Base-by-base conservation (phyloP, 2,329 filamentous ascomycete genomes). In the Paramyrothecium roridum region DNA sequence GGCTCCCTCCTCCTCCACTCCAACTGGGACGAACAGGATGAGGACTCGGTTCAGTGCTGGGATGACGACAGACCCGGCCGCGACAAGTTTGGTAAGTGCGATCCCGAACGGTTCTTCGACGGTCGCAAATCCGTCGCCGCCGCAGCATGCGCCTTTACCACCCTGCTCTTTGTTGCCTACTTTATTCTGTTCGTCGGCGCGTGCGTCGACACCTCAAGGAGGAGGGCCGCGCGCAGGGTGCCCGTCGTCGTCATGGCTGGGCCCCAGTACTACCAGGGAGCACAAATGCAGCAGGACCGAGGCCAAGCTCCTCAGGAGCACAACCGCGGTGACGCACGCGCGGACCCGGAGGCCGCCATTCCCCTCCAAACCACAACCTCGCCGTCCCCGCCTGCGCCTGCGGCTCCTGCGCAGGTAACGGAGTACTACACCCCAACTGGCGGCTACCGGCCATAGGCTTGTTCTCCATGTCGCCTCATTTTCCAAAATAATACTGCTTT, bases 121-220 rank as follows among this genome's bases (percentile, higher is more conserved):
- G 59, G 54, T 22, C 54, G 55, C 22, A 45, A 43, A 16, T n/a
- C 50, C 8, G 49, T 59, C 12, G 64, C 64, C 47, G 26, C 61
- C n/a, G 61, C 62, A 20, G 48, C 63, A 12, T 52, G 64, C 7
- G 57, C 61, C 22, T 63, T 71, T 21, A 57, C 61, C 1, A 62
- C 57, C 26, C 48, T 69, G 22, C 34, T 71, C 20, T 64, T 61
- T 43, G 50, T 67, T n/a, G 45, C 70, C 37, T 67, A 75, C 57
- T 73, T 77, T 45, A 57, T 67, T 54, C 63, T 77, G 45, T 77
- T 78, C 57, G 59, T 76, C 37, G 61, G 66, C 13, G 73, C 71
- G 17, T 77, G 75, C 54, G 63, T 75, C 56, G 73, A 75, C 54
- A 73, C 71, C 1, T 59, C 65, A 52, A 65, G 60, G 48, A 58